Evolutionary conservation across 345 rosid genomes (phyloP), one percentile per base, ranked within the genome.

Genomic region (Lumnitzera racemosa): DNA sequence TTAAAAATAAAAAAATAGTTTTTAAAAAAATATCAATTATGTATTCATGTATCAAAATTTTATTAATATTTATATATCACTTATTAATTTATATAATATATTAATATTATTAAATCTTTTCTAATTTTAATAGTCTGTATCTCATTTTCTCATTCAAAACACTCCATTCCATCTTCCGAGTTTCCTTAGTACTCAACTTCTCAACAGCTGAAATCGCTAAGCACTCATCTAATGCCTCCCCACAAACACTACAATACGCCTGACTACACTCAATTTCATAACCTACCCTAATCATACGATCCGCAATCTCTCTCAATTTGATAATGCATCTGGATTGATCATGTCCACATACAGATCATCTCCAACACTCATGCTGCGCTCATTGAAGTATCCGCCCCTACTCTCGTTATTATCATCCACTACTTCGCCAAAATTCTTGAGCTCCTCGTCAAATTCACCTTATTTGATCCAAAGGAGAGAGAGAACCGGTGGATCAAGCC

Each of bases 131-230:
- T 73, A 27, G 99, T 97, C 66, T 80, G 99, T 51, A 80, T 74
- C 99, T 94, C 97, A 94, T 90, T 75, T 90, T 94, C 81, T 94
- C 97, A 75, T 94, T 95, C 96, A 94, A 78, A 49, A 64, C 59
- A 47, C 68, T 88, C 99, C 97, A 90, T 53, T 84, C 97, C 64
- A 94, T 86, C 69, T 72, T 90, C 68, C 88, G 99, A 8, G 90
- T 95, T 53, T 94, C 97, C 72, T 94, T 97, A 14, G 90, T 94
- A 59, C 99, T 88, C 29, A 90, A 70, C 75, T 86, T 94, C 89
- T 94, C 97, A 29, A 86, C 85, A 20, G 90, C 97, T 55, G 90
- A 74, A 70, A 79, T 83, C 68, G 58, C 71, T 67, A 90, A 74
- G 53, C 88, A 90, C 76, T 94, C 97, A 31, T 94, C 97, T 68